phyloP scores from a whole-genome alignment of 768 basidiomycete species.

The Omphalotus guepiniiformis region DNA sequence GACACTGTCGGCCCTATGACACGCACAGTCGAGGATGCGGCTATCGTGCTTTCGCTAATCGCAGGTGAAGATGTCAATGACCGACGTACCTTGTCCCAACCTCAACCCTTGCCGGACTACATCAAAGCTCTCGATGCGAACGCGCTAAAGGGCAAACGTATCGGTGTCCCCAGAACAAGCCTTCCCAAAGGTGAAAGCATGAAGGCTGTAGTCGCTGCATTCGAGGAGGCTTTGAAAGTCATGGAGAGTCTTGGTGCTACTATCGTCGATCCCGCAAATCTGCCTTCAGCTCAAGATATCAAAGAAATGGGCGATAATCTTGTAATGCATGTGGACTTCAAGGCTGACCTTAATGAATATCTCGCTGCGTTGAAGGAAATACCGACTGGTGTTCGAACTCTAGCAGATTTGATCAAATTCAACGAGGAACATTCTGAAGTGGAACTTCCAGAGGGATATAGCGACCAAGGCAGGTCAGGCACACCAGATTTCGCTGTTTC shows the following conservation, averaged over 20 bases:
- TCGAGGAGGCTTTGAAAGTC: conserved; percentile 33
- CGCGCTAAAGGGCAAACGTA: conserved; percentile 36
- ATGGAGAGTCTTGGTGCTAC: conserved; percentile 37
- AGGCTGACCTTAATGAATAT: conserved; percentile 37
- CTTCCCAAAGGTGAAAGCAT: conserved; percentile 19
- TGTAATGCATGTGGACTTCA: conserved; percentile 35
- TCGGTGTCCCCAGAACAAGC: conserved; percentile 40
- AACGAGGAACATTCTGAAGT: conserved; percentile 38
- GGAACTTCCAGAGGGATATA: conserved; percentile 22
- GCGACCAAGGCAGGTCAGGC: not conserved
- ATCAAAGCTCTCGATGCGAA: conserved; percentile 29
- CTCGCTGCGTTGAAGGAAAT: conserved; percentile 32
- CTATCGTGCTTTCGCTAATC: conserved; percentile 35
- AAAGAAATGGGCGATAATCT: conserved; percentile 25
- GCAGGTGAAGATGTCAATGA: conserved; percentile 39
- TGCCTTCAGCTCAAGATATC: conserved; percentile 35
- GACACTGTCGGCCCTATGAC: conserved; percentile 37
- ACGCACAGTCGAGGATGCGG: conserved; percentile 33
- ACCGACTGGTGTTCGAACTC: conserved; percentile 34
- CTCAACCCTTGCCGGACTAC: conserved; percentile 37
- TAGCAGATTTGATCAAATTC: conserved; percentile 40
- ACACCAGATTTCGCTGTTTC: no score
- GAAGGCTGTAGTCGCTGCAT: conserved; percentile 26
- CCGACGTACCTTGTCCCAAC: conserved; percentile 36
- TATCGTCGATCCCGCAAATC: conserved; percentile 42